Base-by-base conservation (phyloP, 139 green algal genomes). In the Chlamydomonas sp. region DNA sequence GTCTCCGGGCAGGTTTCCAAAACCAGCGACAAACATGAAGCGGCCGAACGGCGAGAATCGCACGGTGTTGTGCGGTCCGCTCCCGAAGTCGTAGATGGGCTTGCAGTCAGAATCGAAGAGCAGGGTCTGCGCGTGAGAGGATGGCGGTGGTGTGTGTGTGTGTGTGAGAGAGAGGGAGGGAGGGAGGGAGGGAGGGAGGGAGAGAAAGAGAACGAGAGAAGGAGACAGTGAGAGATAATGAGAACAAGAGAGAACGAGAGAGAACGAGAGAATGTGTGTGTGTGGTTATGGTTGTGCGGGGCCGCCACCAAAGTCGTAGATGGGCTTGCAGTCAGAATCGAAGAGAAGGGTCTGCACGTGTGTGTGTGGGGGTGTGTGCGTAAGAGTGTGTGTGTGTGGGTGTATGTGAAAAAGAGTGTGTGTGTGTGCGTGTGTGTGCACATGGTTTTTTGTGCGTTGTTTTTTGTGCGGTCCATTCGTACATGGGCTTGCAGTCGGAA, bases 1-100 rank as follows among this genome's bases (percentile, higher is more conserved):
- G 76, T 98, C 93, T 43, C 94, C 83, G 57, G 84, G 84, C 60
- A 89, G 57, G 67, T 95, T 95, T 43, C 90, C 90, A 69, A 96
- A 93, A 13, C 90, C 90, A 1, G 76, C 77, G 5, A 92, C 75
- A 28, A 73, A 76, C 24, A 98, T 73, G 77, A 96, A 96, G 10
- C 88, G 81, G 24, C 89, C 85, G 70, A 87, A 86, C 2, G 92
- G 90, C 71, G 88, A 95, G 88, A 90, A 99, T 5, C 87, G 83
- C 35, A 85, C 84, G 0, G 87, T 83, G 77, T 91, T 95, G 78
- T 90, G 91, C 13, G 91, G 85, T 13, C 92, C 94, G 2, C 57
- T 76, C 22, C 90, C 90, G 72, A 97, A 84, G 69, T 97, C 90
- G 61, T 85, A 93, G 13, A 95, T 70, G 0, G 85, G 81, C 77